Base-by-base conservation (phyloP, 495 filamentous ascomycete species). In the Bacidia rubella region DNA sequence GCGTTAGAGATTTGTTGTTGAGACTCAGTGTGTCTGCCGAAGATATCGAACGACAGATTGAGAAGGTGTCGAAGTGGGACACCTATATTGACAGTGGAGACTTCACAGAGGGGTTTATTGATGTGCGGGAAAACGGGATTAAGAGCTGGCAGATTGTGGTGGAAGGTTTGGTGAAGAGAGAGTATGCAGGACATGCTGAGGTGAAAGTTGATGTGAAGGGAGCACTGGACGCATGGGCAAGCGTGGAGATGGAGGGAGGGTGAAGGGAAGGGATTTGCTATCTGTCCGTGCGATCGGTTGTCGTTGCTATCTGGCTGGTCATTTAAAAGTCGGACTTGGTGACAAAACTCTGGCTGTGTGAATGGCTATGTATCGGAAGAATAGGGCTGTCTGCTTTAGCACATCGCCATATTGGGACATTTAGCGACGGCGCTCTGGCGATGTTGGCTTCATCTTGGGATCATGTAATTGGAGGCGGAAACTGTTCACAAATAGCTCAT, bases 141-240 rank as follows among this genome's bases (percentile, higher is more conserved):
- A 25, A 46, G 27, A 21, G 2, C 11, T 60, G 58, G 54, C 54
- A 54, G 27, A 22, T n/a, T 41, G 47, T 10, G 12, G 7, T 60
- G 25, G 52, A 47, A 19, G 47, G 22, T 12, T 41, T 57, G 54
- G 51, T 60, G 3, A 42, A 46, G 2, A 43, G 29, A 15, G 29
- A 35, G 15, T 35, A 35, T 35, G 15, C 5, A 15, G 29, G 29
- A 35, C 7, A 15, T 5, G 7, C 5, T 5, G 5, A 35, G 7
- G 29, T 35, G 15, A 35, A 15, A 15, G 15, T 35, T 15, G 29
- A 35, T 35, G 5, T 35, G 29, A 35, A 5, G 29, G 29, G 29
- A 35, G 29, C 29, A 15, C 5, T 35, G 29, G 29, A 35, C 29
- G 15, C 29, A 7, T 35, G 29, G 29, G 7, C 5, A 5, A 35